A percentile compares a stretch with the other conserved stretches of the same genome.
Conservation (phyloP, 257 asterid genomes). For the Forsythia suspensa region DNA sequence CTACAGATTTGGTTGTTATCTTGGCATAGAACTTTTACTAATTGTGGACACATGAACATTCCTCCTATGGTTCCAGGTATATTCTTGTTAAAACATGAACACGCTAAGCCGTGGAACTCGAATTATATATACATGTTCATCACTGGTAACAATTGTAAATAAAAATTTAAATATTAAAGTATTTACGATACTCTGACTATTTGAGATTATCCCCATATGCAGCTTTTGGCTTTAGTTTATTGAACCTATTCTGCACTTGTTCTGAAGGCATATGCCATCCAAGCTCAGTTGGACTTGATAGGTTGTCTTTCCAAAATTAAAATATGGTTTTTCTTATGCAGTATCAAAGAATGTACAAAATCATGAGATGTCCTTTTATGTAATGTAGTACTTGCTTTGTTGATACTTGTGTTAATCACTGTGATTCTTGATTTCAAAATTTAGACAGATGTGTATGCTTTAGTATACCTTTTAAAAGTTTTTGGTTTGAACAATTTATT, state of each 20-base stretch:
- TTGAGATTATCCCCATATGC: background rate
- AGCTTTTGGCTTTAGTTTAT: background rate
- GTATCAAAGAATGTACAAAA: background rate
- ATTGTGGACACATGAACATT: too few species aligned
- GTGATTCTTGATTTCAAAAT: too few species aligned
- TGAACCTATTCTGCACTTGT: background rate
- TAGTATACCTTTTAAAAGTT: background rate
- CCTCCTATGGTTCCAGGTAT: too few species aligned
- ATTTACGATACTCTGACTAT: background rate
- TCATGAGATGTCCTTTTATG: background rate
- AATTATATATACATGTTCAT: background rate
- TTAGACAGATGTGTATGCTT: background rate
- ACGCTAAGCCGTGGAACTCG: background rate
- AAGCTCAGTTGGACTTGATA: background rate
- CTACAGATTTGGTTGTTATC: too few species aligned
- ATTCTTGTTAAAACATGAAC: background rate
- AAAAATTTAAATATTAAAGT: background rate
- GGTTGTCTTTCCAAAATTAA: background rate
- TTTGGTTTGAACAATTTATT: background rate
- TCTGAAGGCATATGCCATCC: background rate
- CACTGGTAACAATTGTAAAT: background rate
- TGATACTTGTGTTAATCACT: too few species aligned
- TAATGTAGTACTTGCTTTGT: background rate
- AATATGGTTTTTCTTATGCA: background rate
- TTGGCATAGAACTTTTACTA: too few species aligned